These are phyloP conservation scores for Seminavis robusta DNA, from an alignment of 108 stramenopile species.

Conservation along the genomic window DNA sequence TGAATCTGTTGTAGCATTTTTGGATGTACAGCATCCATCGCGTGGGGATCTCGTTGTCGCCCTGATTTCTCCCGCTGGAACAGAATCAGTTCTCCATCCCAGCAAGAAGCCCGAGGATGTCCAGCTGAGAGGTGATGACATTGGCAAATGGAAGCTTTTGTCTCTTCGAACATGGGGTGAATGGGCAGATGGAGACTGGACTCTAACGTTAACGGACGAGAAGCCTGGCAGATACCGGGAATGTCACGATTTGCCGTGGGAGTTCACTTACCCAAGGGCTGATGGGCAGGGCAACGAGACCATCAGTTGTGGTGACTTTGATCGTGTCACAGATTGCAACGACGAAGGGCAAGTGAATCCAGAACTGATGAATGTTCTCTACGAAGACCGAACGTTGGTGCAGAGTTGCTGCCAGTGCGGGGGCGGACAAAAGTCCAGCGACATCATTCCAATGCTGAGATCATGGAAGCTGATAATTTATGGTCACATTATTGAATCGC, in stretches of 20 bases:
- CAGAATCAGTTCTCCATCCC: constrained; percentile 25
- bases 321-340: no score
- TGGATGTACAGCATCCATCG: constrained; percentile 16
- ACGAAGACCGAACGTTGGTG: not conserved
- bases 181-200: constrained; percentile 13
- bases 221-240: no score
- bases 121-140: not conserved
- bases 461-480: constrained; percentile 34
- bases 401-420: constrained; percentile 35
- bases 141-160: constrained; percentile 21
- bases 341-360: no score
- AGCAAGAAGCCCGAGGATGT: constrained; percentile 16
- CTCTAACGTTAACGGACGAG: constrained; percentile 8
- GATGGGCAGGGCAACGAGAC: no score
- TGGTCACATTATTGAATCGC: no score
- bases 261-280: no score
- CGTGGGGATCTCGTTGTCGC: constrained; percentile 28
- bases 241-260: no score
- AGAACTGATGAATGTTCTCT: no score
- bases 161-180: constrained; percentile 40
- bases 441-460: constrained; percentile 8
- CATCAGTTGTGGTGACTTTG: no score
- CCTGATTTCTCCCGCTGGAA: constrained; percentile 23
- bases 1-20: constrained; percentile 18
- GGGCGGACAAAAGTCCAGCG: constrained; percentile 1